Percentiles rank a stretch among this genome's conserved stretches.
Evolutionary conservation across 176 grass and related monocot genomes (phyloP).

Genomic region (Saccharum officinarum): DNA sequence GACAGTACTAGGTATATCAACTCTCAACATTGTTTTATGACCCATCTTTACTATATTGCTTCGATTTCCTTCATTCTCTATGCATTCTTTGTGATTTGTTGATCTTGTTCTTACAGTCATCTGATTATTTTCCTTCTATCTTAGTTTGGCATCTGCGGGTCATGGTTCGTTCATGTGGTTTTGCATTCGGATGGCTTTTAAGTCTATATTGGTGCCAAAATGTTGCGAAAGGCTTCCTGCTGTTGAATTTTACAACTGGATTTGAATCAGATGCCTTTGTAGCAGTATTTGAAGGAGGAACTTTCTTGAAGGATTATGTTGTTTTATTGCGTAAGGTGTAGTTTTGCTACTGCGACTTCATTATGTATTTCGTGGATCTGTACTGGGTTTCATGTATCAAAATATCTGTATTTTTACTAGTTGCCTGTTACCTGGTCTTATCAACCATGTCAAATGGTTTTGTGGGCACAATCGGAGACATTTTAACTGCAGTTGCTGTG

Average conservation of each 20-base stretch:
- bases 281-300: constrained; percentile 63
- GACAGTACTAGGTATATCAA: constrained; percentile 73
- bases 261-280: constrained; percentile 54
- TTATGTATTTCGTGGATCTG: constrained; percentile 50
- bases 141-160: constrained; percentile 77
- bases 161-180: constrained; percentile 80
- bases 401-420: constrained; percentile 47
- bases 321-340: constrained; percentile 55
- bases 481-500: constrained; percentile 33
- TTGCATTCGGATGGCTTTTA: constrained; percentile 87
- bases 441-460: constrained; percentile 38
- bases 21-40: constrained; percentile 36
- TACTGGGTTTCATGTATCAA: constrained; percentile 47
- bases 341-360: constrained; percentile 34
- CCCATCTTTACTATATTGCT: constrained; percentile 2
- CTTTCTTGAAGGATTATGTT: constrained; percentile 54
- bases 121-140: constrained; percentile 60
- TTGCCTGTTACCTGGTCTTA: constrained; percentile 41
- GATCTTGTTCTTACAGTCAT: constrained; percentile 42
- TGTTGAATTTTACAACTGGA: constrained; percentile 67
- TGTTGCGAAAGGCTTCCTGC: constrained; percentile 78
- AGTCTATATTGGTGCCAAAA: constrained; percentile 70
- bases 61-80: constrained; percentile 34
- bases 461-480: constrained; percentile 22
- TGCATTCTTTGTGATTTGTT: constrained; percentile 28